Conservation (phyloP, 2,329 filamentous ascomycete species). For the Talaromyces atroroseus region DNA sequence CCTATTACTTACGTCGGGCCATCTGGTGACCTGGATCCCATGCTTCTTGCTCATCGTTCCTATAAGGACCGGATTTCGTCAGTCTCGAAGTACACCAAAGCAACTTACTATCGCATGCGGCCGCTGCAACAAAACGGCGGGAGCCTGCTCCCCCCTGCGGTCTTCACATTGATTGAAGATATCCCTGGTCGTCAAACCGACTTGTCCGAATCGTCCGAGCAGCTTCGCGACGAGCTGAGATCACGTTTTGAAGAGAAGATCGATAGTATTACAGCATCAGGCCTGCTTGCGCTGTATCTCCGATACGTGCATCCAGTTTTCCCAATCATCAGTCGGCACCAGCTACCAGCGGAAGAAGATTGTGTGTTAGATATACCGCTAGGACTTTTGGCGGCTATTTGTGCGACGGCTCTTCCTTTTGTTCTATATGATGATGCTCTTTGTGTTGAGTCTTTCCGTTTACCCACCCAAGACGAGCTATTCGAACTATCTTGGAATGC, state of each 20-base stretch:
- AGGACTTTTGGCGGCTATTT: neutral
- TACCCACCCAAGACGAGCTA: neutral
- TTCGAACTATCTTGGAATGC: neutral
- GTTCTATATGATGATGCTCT: neutral
- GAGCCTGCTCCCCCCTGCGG: neutral
- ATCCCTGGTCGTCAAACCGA: neutral
- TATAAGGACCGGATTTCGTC: neutral
- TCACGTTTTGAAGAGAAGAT: neutral
- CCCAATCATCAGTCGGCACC: neutral
- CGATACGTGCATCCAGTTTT: neutral
- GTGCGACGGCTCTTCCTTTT: neutral
- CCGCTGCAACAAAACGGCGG: neutral
- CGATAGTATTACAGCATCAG: neutral
- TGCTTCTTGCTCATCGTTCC: neutral
- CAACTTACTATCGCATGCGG: neutral
- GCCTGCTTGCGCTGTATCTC: neutral
- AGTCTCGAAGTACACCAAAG: neutral
- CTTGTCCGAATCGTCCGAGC: neutral
- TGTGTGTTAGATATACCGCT: neutral
- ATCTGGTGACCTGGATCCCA: neutral
- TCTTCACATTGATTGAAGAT: neutral
- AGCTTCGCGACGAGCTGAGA: neutral
- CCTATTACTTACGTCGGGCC: neutral
- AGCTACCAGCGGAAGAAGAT: neutral
- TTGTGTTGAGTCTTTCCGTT: neutral